phyloP scores from a whole-genome alignment of 345 rosid genomes.

The Zanthoxylum bungeanum region DNA sequence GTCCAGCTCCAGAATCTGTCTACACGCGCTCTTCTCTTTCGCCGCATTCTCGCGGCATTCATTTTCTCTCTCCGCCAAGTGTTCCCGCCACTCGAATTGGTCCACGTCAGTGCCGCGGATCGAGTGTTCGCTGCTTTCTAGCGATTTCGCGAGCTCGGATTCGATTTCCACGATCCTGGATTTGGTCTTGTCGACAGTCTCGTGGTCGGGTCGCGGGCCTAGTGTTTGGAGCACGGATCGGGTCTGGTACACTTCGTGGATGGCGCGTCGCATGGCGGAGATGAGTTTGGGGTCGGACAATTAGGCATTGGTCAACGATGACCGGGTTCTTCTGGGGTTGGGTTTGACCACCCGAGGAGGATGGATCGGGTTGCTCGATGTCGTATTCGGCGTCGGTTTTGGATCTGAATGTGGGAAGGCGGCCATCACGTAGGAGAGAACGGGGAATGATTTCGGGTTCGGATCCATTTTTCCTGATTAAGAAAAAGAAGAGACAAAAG shows the following conservation, averaged over 20 bases:
- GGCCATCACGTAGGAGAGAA: constrained; percentile 86
- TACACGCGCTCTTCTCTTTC: constrained; percentile 48
- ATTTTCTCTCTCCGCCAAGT: constrained; percentile 55
- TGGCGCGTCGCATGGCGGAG: constrained; percentile 70
- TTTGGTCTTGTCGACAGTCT: constrained; percentile 73
- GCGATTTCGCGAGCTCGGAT: constrained; percentile 47
- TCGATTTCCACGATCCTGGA: constrained; percentile 61
- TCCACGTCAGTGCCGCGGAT: constrained; percentile 52
- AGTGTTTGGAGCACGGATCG: constrained; percentile 75
- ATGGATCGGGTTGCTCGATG: constrained; percentile 33
- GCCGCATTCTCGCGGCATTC: constrained; percentile 54
- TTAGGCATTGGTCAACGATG: constrained; percentile 57
- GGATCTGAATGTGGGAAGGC: constrained; percentile 61
- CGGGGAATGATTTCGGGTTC: constrained; percentile 58
- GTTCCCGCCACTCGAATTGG: constrained; percentile 48
- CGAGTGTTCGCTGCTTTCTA: constrained; percentile 70
- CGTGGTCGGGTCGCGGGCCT: constrained; percentile 94
- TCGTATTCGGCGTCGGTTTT: constrained; percentile 27
- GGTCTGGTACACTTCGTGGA: constrained; percentile 73
- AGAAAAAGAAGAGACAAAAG: too few species aligned
- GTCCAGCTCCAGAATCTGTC: constrained; percentile 59
- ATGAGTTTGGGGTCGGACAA: constrained; percentile 57
- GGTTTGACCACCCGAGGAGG: constrained; percentile 28
- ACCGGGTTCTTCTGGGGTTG: constrained; percentile 6
- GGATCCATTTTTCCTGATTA: constrained; percentile 86